Evolutionary conservation across 2,329 filamentous ascomycete genomes (phyloP).

Genomic region (Exophiala mesophila): DNA sequence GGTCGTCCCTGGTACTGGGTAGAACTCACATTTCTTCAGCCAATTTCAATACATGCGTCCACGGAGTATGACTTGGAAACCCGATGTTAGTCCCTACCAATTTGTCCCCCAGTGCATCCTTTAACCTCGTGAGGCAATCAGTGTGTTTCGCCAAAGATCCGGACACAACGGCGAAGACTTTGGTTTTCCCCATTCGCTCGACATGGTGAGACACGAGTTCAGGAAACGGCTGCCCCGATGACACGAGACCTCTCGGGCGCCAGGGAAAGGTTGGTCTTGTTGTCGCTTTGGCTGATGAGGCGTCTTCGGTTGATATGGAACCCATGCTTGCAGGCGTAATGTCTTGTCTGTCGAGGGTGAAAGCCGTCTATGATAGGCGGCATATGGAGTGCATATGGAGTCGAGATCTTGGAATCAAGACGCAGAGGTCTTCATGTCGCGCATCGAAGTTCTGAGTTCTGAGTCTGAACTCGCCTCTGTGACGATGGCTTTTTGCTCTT

Average conservation of each 20-base stretch:
- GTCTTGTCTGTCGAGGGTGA: too few relatives aligned
- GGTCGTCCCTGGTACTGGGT: too few relatives aligned
- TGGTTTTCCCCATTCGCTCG: conserved; percentile 5
- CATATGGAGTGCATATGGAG: too few relatives aligned
- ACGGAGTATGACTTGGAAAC: conserved; percentile 51
- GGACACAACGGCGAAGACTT: conserved; percentile 41
- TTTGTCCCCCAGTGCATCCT: conserved; percentile 36
- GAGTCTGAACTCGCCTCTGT: too few relatives aligned
- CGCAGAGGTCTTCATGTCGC: too few relatives aligned
- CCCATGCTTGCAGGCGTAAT: too few relatives aligned
- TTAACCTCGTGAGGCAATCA: conserved; percentile 39
- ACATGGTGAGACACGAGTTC: conserved; percentile 7
- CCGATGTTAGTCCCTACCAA: conserved; percentile 45
- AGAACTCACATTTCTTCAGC: conserved; percentile 32
- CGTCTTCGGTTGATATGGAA: too few relatives aligned
- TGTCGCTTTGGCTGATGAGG: too few relatives aligned
- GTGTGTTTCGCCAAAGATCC: conserved; percentile 45
- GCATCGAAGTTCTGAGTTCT: too few relatives aligned
- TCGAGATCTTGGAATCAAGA: too few relatives aligned
- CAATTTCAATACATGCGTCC: conserved; percentile 48
- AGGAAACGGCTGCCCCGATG: conserved; percentile 6
- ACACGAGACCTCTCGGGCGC: conserved; percentile 8
- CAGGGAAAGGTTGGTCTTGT: conserved; percentile 8
- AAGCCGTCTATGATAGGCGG: too few relatives aligned
- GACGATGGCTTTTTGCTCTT: too few relatives aligned